Evolutionary conservation across 1,284 basidiomycete genomes (phyloP), one percentile per base, ranked within the genome.

Genomic region (Ceratobasidium sp.): DNA sequence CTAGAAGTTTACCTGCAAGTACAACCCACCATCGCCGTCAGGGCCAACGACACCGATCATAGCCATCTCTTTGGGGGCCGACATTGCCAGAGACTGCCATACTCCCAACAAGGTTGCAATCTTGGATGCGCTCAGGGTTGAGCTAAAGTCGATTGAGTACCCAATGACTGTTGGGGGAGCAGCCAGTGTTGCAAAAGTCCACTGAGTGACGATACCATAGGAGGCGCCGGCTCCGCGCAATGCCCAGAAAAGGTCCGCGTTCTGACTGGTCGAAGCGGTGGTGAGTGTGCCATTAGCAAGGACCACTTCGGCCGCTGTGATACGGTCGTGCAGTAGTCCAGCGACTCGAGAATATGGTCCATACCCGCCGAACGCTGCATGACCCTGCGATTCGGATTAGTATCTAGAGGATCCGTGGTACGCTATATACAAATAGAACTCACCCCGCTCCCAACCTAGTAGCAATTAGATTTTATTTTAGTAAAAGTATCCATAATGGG

Each of bases 201-300:
- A 70, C 9, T 66, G 46, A 7, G 69, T 70, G 16, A 70, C 69
- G 21, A 70, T 54, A 25, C 77, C 77, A 69, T 75, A 76, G 54
- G 74, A 76, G 9, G 71, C 64, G 0, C 77, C 77, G 0, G 71
- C 77, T 16, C 77, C 77, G 11, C 77, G 70, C 13, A 78, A 62
- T 1, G 74, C 77, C 73, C 74, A 78, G 70, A 75, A 77, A 1
- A 77, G 71, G 66, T 77, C 75, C 9, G 69, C 11, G 49, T 70
- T 54, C 23, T 29, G 29, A 1, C 56, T 69, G 19, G 57, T 36
- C 3, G 69, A 68, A 4, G 64, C 72, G 19, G 56, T 70, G 3
- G 68, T 29, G 25, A 68, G 58, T 14, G 70, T 70, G 21, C 72
- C 70, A 41, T 71, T 69, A 2, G 69, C 69, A 46, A 72, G 58